These are phyloP conservation scores for Neohortaea acidophila DNA, from an alignment of 495 filamentous ascomycete species.

Conservation along the genomic window DNA sequence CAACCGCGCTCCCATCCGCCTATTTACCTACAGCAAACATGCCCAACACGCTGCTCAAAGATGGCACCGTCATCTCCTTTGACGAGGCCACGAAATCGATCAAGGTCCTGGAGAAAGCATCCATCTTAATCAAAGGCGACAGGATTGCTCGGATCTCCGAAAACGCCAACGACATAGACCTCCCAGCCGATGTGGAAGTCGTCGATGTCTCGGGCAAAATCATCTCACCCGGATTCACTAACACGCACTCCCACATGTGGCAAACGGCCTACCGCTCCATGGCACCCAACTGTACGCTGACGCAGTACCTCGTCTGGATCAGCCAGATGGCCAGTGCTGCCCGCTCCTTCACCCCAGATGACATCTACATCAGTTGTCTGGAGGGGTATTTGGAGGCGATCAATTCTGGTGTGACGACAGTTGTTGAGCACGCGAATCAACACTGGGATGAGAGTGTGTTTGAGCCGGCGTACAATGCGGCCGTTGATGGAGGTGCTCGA, in stretches of 20 bases:
- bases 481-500: constrained; percentile 29
- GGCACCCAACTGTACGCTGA: constrained; percentile 28
- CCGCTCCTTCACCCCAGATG: constrained; percentile 26
- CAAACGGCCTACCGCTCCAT: constrained; percentile 36
- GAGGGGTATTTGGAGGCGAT: constrained; percentile 37
- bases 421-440: constrained; percentile 41
- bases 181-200: constrained; percentile 19
- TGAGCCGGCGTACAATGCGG: constrained; percentile 26
- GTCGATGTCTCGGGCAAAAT: constrained; percentile 42
- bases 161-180: constrained; percentile 13
- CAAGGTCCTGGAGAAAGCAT: constrained; percentile 7
- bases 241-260: constrained; percentile 46
- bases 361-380: constrained; percentile 40
- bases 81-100: background rate
- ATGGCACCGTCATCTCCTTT: constrained; percentile 2
- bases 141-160: constrained; percentile 22
- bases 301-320: constrained; percentile 32
- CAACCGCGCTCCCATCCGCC: no score
- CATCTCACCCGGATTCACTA: constrained; percentile 41
- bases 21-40: no score
- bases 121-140: constrained; percentile 24
- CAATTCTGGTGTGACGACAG: constrained; percentile 42
- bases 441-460: constrained; percentile 8
- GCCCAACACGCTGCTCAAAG: no score
- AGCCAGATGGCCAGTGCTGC: constrained; percentile 16